Conservation (phyloP, 768 basidiomycete species). For the Candolleomyces aberdarensis region DNA sequence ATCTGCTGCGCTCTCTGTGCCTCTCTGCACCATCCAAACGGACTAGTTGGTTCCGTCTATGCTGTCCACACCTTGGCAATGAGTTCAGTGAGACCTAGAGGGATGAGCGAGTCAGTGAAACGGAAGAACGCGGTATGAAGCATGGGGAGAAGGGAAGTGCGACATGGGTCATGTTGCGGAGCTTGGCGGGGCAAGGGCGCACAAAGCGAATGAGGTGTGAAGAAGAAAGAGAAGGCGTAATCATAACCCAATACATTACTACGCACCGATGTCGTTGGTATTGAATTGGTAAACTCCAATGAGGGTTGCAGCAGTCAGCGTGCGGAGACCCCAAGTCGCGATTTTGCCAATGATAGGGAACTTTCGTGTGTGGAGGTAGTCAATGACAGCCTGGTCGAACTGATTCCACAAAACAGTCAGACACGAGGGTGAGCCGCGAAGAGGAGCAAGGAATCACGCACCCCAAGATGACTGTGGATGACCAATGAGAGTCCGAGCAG, state of each 20-base stretch:
- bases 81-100: slow-evolving; percentile 78
- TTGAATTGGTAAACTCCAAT: slow-evolving; percentile 97
- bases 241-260: not conserved
- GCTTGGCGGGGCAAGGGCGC: not conserved
- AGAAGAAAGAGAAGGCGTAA: not conserved
- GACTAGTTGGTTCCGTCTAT: slow-evolving; percentile 23
- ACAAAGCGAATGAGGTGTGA: not conserved
- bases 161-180: not conserved
- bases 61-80: slow-evolving; percentile 83
- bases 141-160: too few species aligned
- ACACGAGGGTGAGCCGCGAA: not conserved
- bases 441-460: slow-evolving; percentile 33
- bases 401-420: slow-evolving; percentile 20
- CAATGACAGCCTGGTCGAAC: slow-evolving; percentile 79
- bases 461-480: slow-evolving; percentile 92
- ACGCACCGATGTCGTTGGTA: slow-evolving; percentile 94
- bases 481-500: slow-evolving; percentile 83
- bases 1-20: too few species aligned
- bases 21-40: too few species aligned
- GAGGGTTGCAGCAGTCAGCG: slow-evolving; percentile 75
- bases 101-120: too few species aligned
- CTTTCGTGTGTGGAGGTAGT: slow-evolving; percentile 93
- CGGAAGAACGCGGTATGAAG: too few species aligned
- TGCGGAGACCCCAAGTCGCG: slow-evolving; percentile 69
- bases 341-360: slow-evolving; percentile 76